phyloP scores from a whole-genome alignment of 2,329 filamentous ascomycete genomes.

The Venturia nashicola region DNA sequence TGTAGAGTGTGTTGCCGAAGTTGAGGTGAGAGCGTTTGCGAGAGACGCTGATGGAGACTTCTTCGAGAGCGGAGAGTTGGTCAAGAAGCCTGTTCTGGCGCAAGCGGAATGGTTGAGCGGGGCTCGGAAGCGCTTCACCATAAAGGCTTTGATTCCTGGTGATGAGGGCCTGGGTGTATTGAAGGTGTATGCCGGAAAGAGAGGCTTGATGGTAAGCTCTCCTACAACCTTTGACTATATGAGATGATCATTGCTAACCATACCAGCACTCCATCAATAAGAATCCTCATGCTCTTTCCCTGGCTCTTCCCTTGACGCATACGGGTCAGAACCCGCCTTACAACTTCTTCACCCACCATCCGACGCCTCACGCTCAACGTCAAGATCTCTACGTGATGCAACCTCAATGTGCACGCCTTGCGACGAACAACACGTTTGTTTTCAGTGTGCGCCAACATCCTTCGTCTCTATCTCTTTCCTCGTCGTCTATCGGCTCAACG shows the following conservation, averaged over 20 bases:
- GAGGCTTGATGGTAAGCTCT: slow-evolving; percentile 64
- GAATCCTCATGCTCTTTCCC: slow-evolving; percentile 82
- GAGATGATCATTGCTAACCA: slow-evolving; percentile 12
- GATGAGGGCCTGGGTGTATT: slow-evolving; percentile 82
- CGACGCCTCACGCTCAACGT: slow-evolving; percentile 91
- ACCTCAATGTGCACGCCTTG: slow-evolving; percentile 79
- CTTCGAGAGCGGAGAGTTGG: slow-evolving; percentile 80
- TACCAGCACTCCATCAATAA: slow-evolving; percentile 75
- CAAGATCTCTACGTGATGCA: slow-evolving; percentile 96
- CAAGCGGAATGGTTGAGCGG: slow-evolving; percentile 87
- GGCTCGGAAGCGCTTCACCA: slow-evolving; percentile 68
- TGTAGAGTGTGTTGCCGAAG: slow-evolving; percentile 83
- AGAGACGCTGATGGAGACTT: slow-evolving; percentile 80
- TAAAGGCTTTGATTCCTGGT: slow-evolving; percentile 83
- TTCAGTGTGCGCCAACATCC: slow-evolving; percentile 93
- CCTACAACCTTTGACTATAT: slow-evolving; percentile 2
- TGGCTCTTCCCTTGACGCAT: slow-evolving; percentile 82
- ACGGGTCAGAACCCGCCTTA: slow-evolving; percentile 87
- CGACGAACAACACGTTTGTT: slow-evolving; percentile 94
- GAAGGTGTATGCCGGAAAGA: slow-evolving; percentile 87
- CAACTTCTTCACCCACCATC: slow-evolving; percentile 84
- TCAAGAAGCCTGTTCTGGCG: slow-evolving; percentile 75
- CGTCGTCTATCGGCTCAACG: slow-evolving; percentile 23
- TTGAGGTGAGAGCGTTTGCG: slow-evolving; percentile 71
- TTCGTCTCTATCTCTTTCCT: slow-evolving; percentile 36